Conservation (phyloP, 257 asterid genomes). For the Primulina eburnea region DNA sequence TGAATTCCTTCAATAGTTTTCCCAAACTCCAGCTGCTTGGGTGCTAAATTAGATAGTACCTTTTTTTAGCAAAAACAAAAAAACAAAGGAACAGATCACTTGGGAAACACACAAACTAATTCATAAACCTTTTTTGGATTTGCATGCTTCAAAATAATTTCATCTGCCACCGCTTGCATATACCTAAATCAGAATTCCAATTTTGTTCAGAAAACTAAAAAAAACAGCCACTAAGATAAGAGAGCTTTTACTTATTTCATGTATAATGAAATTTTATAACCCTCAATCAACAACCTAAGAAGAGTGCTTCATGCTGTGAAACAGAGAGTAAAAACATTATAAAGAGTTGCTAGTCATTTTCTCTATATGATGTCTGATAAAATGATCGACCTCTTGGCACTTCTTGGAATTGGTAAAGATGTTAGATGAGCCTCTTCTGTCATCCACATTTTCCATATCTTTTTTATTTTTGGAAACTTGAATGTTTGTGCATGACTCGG, state of each 20-base stretch:
- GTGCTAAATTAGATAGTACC: slow-evolving; percentile 45
- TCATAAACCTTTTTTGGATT: slow-evolving; percentile 65
- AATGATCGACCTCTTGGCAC: not conserved
- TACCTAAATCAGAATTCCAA: slow-evolving; percentile 48
- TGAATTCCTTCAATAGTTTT: slow-evolving; percentile 70
- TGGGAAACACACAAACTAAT: too few relatives aligned
- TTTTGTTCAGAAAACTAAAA: slow-evolving; percentile 16
- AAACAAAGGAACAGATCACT: not conserved
- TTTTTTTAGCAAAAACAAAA: not conserved
- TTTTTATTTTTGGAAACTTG: too few relatives aligned
- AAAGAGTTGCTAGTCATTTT: not conserved
- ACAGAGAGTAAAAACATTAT: not conserved
- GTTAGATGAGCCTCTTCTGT: not conserved
- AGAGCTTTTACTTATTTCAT: not conserved
- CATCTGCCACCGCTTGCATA: slow-evolving; percentile 97
- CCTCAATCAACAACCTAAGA: not conserved
- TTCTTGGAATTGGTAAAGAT: not conserved
- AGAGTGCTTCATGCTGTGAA: not conserved
- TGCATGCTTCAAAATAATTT: slow-evolving; percentile 61
- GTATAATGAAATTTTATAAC: not conserved
- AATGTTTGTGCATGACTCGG: not conserved
- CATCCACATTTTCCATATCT: too few relatives aligned
- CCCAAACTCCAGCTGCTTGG: slow-evolving; percentile 82
- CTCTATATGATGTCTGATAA: not conserved
- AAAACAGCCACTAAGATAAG: not conserved